Percentiles rank a stretch among this genome's conserved stretches.
These are phyloP conservation scores for Phytophthora crassamura DNA, from an alignment of 352 stramenopile genomes.

Conservation along the genomic window DNA sequence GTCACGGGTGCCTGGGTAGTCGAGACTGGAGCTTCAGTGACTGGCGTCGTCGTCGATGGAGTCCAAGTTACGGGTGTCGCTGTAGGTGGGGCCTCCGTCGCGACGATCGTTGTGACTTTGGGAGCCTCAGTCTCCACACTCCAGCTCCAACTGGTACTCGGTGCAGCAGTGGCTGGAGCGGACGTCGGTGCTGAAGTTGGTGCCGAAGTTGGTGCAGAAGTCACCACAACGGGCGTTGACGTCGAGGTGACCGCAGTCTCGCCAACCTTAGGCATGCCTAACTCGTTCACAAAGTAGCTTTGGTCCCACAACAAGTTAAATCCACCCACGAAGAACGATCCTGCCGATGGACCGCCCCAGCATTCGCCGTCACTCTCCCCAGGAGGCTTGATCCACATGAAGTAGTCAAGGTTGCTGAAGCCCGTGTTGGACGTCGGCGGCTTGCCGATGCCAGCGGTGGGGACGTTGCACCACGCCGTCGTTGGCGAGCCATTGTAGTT, in stretches of 20 bases:
- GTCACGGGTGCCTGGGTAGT: background rate
- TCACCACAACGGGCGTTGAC: background rate
- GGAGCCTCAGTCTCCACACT: background rate
- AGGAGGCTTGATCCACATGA: constrained; percentile 72
- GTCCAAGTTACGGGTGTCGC: background rate
- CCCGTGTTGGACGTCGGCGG: constrained; percentile 58
- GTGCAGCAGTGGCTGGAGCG: background rate
- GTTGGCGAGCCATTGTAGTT: constrained; percentile 61
- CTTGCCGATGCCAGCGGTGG: constrained; percentile 60
- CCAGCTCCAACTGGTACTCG: constrained; percentile 1
- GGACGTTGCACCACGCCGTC: constrained; percentile 71
- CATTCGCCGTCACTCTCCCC: constrained; percentile 71
- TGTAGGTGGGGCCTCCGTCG: constrained; percentile 1
- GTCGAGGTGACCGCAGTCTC: constrained; percentile 8
- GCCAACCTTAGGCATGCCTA: constrained; percentile 32
- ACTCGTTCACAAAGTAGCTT: constrained; percentile 57
- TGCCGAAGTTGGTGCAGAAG: background rate
- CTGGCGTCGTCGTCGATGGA: background rate
- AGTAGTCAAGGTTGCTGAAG: constrained; percentile 65
- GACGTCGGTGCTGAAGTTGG: constrained; percentile 1
- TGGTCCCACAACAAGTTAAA: constrained; percentile 74
- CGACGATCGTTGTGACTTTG: background rate
- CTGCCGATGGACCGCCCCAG: constrained; percentile 48
- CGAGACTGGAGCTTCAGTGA: constrained; percentile 6
- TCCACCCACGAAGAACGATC: constrained; percentile 53